A percentile compares a stretch with the other conserved stretches of the same genome.
phyloP scores from a whole-genome alignment of 768 basidiomycete genomes.

The Dentipellis sp. region DNA sequence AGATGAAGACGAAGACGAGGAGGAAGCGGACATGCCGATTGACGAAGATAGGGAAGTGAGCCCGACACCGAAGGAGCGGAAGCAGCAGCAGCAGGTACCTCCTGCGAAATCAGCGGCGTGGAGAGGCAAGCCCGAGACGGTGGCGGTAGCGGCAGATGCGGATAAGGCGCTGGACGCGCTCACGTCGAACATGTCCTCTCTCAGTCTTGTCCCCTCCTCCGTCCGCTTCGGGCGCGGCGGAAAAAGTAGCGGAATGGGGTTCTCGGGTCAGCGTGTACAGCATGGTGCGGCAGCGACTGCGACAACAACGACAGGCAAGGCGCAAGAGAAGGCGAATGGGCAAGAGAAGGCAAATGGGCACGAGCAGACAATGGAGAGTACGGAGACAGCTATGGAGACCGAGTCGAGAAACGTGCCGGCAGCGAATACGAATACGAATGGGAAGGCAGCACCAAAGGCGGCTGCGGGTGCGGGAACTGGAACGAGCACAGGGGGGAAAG shows the following conservation, averaged over 20 bases:
- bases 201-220: slow-evolving; percentile 56
- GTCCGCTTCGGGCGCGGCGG: slow-evolving; percentile 72
- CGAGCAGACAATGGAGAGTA: too few species aligned
- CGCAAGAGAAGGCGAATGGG: too few species aligned
- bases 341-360: too few species aligned
- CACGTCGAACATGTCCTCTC: slow-evolving; percentile 33
- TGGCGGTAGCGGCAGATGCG: not conserved
- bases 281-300: too few species aligned
- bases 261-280: not conserved
- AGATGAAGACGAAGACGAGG: not conserved
- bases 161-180: slow-evolving; percentile 34
- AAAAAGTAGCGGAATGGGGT: not conserved
- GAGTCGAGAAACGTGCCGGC: too few species aligned
- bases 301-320: too few species aligned
- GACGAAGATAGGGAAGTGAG: not conserved
- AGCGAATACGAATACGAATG: too few species aligned
- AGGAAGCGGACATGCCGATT: slow-evolving; percentile 4
- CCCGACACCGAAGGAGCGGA: not conserved
- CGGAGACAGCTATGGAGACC: too few species aligned
- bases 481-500: too few species aligned
- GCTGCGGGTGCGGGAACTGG: too few species aligned
- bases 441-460: too few species aligned
- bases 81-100: not conserved
- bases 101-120: not conserved
- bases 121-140: not conserved